Conservation (phyloP, 164 flowering plant species). For the Houttuynia cordata region DNA sequence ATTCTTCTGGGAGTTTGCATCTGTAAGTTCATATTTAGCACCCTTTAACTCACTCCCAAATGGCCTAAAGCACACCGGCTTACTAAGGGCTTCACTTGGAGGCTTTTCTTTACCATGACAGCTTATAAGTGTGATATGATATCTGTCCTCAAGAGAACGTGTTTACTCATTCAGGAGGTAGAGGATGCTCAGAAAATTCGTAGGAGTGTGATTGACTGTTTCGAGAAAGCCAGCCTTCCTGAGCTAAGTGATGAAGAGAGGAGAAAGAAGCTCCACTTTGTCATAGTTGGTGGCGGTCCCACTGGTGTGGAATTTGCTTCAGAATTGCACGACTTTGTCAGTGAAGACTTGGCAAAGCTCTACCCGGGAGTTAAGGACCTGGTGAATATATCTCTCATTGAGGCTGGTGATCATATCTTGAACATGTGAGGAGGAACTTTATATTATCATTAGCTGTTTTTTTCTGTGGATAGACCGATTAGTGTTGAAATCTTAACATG, state of each 20-base stretch:
- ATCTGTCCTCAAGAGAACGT: background rate
- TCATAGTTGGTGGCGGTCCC: constrained; percentile 97
- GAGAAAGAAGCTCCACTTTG: constrained; percentile 69
- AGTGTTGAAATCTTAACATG: background rate
- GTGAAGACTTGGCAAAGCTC: constrained; percentile 48
- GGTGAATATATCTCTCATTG: constrained; percentile 75
- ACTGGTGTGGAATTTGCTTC: constrained; percentile 96
- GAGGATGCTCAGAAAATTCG: constrained; percentile 92
- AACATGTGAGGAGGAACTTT: constrained; percentile 49
- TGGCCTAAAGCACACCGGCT: background rate
- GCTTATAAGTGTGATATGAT: background rate
- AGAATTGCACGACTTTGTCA: constrained; percentile 76
- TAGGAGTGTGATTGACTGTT: constrained; percentile 65
- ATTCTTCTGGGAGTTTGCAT: background rate
- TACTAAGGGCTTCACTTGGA: background rate
- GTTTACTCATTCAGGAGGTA: constrained; percentile 45
- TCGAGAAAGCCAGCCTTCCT: constrained; percentile 78
- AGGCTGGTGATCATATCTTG: constrained; percentile 80
- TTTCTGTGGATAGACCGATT: background rate
- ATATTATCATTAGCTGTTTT: background rate
- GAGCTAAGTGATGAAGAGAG: constrained; percentile 64
- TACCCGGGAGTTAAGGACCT: constrained; percentile 55
- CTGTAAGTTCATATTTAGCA: background rate
- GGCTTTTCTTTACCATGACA: background rate
- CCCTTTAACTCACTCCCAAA: background rate